Evolutionary conservation across 495 filamentous ascomycete species (phyloP).

Genomic region (Cetradonia linearis): DNA sequence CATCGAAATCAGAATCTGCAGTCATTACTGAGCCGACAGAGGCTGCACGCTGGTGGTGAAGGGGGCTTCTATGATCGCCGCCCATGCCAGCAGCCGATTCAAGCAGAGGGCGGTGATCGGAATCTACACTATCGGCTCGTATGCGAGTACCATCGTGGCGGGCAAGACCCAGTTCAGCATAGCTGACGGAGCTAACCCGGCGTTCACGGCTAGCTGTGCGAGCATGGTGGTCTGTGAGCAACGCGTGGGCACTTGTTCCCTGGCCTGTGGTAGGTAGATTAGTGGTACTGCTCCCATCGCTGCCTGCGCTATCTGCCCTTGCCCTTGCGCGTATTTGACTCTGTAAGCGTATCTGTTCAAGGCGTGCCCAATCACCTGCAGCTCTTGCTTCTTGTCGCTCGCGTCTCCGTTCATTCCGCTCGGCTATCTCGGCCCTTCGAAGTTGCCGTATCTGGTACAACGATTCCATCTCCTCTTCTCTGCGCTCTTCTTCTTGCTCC

Average conservation of each 20-base stretch:
- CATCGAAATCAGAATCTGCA: constrained; percentile 18
- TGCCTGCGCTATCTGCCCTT: constrained; percentile 24
- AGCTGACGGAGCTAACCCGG: constrained; percentile 72
- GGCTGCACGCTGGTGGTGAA: constrained; percentile 17
- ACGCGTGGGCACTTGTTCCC: constrained; percentile 25
- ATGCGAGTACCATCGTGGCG: constrained; percentile 82
- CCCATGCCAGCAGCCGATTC: constrained; percentile 57
- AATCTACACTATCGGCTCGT: constrained; percentile 69
- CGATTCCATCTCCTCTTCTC: constrained; percentile 89
- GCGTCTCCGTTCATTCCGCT: constrained; percentile 62
- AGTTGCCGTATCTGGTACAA: constrained; percentile 81
- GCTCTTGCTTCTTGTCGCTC: constrained; percentile 58
- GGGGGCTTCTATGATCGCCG: constrained; percentile 15
- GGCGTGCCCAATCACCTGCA: constrained; percentile 51
- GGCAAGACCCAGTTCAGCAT: constrained; percentile 76
- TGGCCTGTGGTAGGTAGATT: constrained; percentile 16
- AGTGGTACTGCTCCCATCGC: constrained; percentile 27
- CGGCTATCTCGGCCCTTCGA: constrained; percentile 62
- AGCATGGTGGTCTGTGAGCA: constrained; percentile 58
- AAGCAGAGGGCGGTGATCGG: constrained; percentile 63
- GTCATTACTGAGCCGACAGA: constrained; percentile 22
- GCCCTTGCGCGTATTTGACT: constrained; percentile 29
- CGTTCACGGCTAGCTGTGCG: constrained; percentile 55
- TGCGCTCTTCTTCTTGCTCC: constrained; percentile 63
- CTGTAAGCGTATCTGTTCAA: constrained; percentile 48